Conservation (phyloP, 1,284 basidiomycete species). For the Cerioporus squamosus region DNA sequence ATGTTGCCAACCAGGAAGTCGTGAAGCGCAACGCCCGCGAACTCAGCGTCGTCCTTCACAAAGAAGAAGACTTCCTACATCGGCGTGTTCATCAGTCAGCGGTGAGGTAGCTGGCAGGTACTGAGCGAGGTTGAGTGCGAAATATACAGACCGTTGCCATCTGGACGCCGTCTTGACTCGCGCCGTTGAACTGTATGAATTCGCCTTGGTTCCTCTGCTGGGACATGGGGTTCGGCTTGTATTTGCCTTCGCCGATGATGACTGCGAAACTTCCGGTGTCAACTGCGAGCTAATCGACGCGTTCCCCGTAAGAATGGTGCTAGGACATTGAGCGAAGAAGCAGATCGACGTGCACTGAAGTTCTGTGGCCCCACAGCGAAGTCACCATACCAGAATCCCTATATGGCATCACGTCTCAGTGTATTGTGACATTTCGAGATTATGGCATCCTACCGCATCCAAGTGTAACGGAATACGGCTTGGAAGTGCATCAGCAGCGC, state of each 20-base stretch:
- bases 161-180: conserved; percentile 6
- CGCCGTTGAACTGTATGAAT: conserved; percentile 16
- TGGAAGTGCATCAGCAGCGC: no score
- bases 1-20: conserved; percentile 17
- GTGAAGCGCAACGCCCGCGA: conserved; percentile 4
- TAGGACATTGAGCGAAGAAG: no score
- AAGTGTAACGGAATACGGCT: no score
- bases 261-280: conserved; percentile 15
- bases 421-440: no score
- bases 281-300: background rate
- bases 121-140: no score
- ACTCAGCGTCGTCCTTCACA: conserved; percentile 8
- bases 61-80: conserved; percentile 7
- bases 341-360: background rate
- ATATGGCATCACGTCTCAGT: no score
- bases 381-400: conserved; percentile 2
- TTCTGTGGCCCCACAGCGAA: background rate
- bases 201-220: conserved; percentile 14
- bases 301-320: no score
- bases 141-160: conserved; percentile 2
- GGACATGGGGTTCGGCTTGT: conserved; percentile 4
- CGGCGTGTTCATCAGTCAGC: background rate
- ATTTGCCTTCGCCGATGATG: conserved; percentile 8
- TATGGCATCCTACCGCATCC: no score
- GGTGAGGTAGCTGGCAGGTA: background rate